Evolutionary conservation across 768 basidiomycete genomes (phyloP), one percentile per base, ranked within the genome.

Genomic region (Imleria badia): DNA sequence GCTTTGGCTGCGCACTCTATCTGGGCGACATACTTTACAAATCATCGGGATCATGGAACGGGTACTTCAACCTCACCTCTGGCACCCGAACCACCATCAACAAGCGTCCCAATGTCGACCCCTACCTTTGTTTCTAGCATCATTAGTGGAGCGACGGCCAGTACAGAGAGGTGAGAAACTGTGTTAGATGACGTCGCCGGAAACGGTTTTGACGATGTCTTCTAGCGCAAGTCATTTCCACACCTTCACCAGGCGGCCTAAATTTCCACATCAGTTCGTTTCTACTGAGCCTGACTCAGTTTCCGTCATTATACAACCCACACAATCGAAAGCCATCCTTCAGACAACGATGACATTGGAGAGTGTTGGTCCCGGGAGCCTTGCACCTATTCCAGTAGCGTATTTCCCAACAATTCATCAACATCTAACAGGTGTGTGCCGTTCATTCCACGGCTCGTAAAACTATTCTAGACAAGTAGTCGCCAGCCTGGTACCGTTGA

Each of bases 341-440:
- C 5, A 45, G 35, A 54, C 48, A 14, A 67, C 45, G 15, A 17
- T 50, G 41, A 45, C 49, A 22, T 31, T 12, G 39, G 44, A 45
- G 36, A 54, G 45, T n/a, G 38, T 43, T 23, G 19, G 34, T 9
- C 26, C 39, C n/a, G 49, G 19, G 22, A 45, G 47, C n/a, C 15
- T 38, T 14, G 20, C 51, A 13, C 43, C 52, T 20, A 43, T n/a
- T n/a, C 42, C 41, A 31, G 23, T 15, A 23, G 9, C 29, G 4
- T 23, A 43, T 15, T 33, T n/a, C 2, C 41, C 12, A 12, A 36
- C 34, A 17, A 6, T 33, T 40, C 39, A 14, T 53, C 57, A 19
- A 34, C 35, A 26, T 39, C 54, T 23, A 17, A 40, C 15, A 56
- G 33, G 64, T 66, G n/a, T 38, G 61, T 53, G 3, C 12, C n/a